phyloP scores from a whole-genome alignment of 805 yeast species.

The Candida xiaguanensis region DNA sequence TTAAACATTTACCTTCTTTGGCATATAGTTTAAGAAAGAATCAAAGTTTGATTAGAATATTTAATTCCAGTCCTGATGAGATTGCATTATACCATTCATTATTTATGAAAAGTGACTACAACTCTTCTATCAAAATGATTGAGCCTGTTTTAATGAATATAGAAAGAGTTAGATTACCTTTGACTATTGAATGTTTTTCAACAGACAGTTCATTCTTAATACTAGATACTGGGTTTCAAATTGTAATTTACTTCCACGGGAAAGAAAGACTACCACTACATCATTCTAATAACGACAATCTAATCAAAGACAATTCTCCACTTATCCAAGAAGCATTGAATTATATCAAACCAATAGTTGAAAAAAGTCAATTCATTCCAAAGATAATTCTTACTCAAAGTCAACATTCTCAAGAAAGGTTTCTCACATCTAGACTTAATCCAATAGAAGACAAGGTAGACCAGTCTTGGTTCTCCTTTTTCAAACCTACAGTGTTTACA shows the following conservation, averaged over 20 bases:
- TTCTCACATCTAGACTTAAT: constrained; percentile 26
- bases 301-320: constrained; percentile 12
- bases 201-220: constrained; percentile 17
- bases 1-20: constrained; percentile 25
- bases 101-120: constrained; percentile 19
- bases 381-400: constrained; percentile 27
- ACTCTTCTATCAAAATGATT: constrained; percentile 21
- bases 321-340: constrained; percentile 13
- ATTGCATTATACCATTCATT: constrained; percentile 38
- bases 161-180: constrained; percentile 10
- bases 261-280: constrained; percentile 17
- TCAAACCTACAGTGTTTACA: constrained; percentile 9
- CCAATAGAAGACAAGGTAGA: constrained; percentile 15
- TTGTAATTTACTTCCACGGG: constrained; percentile 20
- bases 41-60: constrained; percentile 32
- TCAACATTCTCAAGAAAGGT: constrained; percentile 38
- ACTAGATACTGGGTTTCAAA: constrained; percentile 26
- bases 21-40: constrained; percentile 33
- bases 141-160: constrained; percentile 26
- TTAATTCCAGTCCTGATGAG: constrained; percentile 45
- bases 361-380: constrained; percentile 8
- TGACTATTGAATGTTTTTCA: constrained; percentile 17
- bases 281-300: constrained; percentile 23
- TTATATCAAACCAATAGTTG: constrained; percentile 11
- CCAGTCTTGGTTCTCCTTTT: background rate